Percentiles rank a stretch among this genome's conserved stretches.
phyloP scores from a whole-genome alignment of 192 early-diverging fungal genomes.

The Coemansia sp. region DNA sequence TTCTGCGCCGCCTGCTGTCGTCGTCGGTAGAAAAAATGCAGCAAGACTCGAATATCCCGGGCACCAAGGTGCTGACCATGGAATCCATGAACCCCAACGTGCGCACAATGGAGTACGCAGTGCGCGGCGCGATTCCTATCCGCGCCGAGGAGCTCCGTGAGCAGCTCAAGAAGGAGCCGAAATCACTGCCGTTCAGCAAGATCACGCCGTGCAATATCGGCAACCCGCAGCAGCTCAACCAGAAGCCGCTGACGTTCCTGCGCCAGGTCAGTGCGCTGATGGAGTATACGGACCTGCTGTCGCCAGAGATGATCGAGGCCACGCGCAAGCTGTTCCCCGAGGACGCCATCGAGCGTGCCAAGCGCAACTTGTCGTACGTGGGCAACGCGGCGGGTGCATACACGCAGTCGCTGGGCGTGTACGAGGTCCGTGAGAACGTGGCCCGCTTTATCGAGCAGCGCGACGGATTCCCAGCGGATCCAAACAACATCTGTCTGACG shows the following conservation, averaged over 20 bases:
- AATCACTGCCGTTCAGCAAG: slow-evolving; percentile 63
- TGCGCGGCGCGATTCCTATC: slow-evolving; percentile 93
- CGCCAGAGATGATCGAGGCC: slow-evolving; percentile 56
- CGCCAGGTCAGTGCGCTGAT: slow-evolving; percentile 89
- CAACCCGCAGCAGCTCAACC: slow-evolving; percentile 87
- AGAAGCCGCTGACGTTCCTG: slow-evolving; percentile 95
- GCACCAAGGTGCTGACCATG: slow-evolving; percentile 63
- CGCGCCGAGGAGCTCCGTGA: slow-evolving; percentile 79
- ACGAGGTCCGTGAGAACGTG: slow-evolving; percentile 77
- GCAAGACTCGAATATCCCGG: not conserved
- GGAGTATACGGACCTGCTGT: slow-evolving; percentile 83
- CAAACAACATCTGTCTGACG: slow-evolving; percentile 87
- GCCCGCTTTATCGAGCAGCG: slow-evolving; percentile 90
- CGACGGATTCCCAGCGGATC: slow-evolving; percentile 86
- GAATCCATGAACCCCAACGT: slow-evolving; percentile 74
- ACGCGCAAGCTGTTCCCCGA: slow-evolving; percentile 73
- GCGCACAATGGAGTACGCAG: slow-evolving; percentile 86
- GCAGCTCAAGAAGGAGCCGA: slow-evolving; percentile 46
- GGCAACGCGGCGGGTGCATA: slow-evolving; percentile 86
- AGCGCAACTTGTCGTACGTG: slow-evolving; percentile 63
- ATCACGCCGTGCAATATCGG: slow-evolving; percentile 88
- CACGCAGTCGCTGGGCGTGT: slow-evolving; percentile 92
- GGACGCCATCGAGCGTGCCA: slow-evolving; percentile 85
- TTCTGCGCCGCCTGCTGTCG: slow-evolving; percentile 14
- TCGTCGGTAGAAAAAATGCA: slow-evolving; percentile 28